Base-by-base conservation (phyloP, 768 basidiomycete species). In the Boletus insuetus region DNA sequence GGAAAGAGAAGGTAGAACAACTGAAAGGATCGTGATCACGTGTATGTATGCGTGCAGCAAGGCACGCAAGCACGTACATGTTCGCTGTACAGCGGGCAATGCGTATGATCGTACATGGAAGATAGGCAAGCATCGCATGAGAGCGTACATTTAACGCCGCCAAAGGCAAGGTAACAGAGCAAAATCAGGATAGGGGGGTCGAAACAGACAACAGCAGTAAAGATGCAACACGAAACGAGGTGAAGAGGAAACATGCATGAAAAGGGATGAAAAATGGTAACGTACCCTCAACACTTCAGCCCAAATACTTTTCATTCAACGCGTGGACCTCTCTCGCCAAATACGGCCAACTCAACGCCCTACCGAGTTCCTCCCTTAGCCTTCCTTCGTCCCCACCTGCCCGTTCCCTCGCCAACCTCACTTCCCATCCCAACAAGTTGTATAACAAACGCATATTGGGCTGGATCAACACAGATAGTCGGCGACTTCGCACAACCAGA, bases 391-490 rank as follows among this genome's bases (percentile, higher is more conserved):
- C 78, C 22, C 73, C 79, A 4, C 75, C 78, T 0, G 84, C 85
- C 24, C 86, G 80, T 66, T 85, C 84, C 62, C 80, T 80, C n/a
- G 92, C 92, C n/a, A 97, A 80, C 69, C 86, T 85, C 62, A 92
- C 85, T 72, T 98, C 96, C 93, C 93, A 98, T 11, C 91, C 94
- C 65, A 92, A 86, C 24, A 98, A 79, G 68, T 98, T 95, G 72
- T 95, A 97, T 72, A 98, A 73, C 68, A 98, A 75, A n/a, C 93
- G 83, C 83, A 98, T 89, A 61, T 97, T 98, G 19, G 96, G 96
- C 75, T 98, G 93, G 58, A 93, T 94, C 61, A 94, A 79, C 58
- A 95, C 93, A 32, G 85, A 95, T 50, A 98, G 78, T 35, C 96
- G 79, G 41, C 95, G 82, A 52, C 91, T 93, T 53, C 96, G 85